These are phyloP conservation scores for Pharus latifolius DNA, from an alignment of 176 grass and related monocot species.

Conservation along the genomic window DNA sequence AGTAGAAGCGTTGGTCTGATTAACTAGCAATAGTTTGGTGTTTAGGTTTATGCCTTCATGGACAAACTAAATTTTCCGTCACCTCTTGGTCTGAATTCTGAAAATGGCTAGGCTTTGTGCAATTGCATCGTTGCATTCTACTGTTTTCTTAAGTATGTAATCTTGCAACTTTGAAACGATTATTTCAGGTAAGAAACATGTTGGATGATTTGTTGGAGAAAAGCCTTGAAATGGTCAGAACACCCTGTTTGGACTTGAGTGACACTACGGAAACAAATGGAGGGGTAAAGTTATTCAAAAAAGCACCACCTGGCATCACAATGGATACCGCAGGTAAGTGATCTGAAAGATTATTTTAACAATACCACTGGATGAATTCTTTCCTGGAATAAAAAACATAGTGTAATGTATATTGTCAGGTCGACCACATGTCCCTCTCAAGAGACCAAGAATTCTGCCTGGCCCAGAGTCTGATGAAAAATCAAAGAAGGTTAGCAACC, in stretches of 20 bases:
- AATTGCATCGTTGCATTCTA: no score
- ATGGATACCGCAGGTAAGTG: conserved; percentile 44
- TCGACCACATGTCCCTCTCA: conserved; percentile 44
- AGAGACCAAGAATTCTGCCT: conserved; percentile 71
- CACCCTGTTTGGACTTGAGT: conserved; percentile 11
- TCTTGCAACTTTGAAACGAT: conserved; percentile 5
- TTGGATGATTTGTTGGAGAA: conserved; percentile 75
- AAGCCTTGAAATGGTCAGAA: conserved; percentile 62
- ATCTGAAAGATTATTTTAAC: neutral
- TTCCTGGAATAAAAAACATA: conserved; percentile 14
- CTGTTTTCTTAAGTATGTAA: no score
- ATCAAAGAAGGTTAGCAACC: conserved; percentile 71
- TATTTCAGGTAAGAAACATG: conserved; percentile 65
- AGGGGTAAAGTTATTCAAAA: conserved; percentile 76
- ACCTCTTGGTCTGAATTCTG: no score
- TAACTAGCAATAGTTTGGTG: no score
- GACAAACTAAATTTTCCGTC: no score
- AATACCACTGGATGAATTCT: neutral
- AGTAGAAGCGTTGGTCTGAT: no score
- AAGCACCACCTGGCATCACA: conserved; percentile 66
- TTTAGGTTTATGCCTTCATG: no score
- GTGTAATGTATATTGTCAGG: conserved; percentile 36
- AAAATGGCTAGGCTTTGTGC: no score
- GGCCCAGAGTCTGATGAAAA: conserved; percentile 55
- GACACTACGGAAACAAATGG: conserved; percentile 33